A percentile compares a stretch with the other conserved stretches of the same genome.
phyloP scores from a whole-genome alignment of 495 filamentous ascomycete species.

The Penicillium psychrofluorescens region DNA sequence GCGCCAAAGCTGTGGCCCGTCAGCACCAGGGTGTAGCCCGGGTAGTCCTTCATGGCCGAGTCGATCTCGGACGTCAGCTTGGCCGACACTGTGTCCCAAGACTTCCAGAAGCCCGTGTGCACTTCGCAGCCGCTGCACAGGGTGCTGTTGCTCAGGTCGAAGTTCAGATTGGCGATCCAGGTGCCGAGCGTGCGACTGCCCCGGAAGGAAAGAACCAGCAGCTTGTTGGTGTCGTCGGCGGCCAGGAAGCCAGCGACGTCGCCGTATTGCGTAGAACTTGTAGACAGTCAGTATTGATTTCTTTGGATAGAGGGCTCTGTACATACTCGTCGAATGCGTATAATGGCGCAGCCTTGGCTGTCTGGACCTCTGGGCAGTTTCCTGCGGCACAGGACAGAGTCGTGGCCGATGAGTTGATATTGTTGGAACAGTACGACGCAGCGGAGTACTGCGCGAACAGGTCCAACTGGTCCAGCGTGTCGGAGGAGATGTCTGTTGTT shows the following conservation, averaged over 20 bases:
- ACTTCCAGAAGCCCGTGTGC: conserved; percentile 47
- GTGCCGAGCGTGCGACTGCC: conserved; percentile 57
- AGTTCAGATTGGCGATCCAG: conserved; percentile 58
- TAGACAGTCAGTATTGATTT: conserved; percentile 1
- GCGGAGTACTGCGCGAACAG: conserved; percentile 65
- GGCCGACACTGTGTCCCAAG: conserved; percentile 43
- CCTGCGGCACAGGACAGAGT: conserved; percentile 48
- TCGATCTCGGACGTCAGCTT: conserved; percentile 29
- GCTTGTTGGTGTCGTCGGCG: conserved; percentile 50
- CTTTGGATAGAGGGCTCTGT: neutral
- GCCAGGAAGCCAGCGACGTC: conserved; percentile 67
- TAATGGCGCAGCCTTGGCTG: conserved; percentile 46
- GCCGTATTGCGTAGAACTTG: conserved; percentile 41
- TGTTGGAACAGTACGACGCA: conserved; percentile 59
- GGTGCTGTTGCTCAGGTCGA: conserved; percentile 22
- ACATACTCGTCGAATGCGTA: conserved; percentile 55
- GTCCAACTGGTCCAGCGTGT: conserved; percentile 35
- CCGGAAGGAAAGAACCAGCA: conserved; percentile 64
- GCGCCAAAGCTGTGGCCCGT: conserved; percentile 67
- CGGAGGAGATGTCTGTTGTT: conserved; percentile 21
- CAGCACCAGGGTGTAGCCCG: conserved; percentile 46
- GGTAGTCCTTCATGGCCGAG: conserved; percentile 29
- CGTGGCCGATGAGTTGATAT: conserved; percentile 35
- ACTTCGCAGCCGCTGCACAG: conserved; percentile 41
- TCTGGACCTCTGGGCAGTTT: conserved; percentile 56